Base-by-base conservation (phyloP, 768 basidiomycete species). In the Tylopilus rubrobrunneus region DNA sequence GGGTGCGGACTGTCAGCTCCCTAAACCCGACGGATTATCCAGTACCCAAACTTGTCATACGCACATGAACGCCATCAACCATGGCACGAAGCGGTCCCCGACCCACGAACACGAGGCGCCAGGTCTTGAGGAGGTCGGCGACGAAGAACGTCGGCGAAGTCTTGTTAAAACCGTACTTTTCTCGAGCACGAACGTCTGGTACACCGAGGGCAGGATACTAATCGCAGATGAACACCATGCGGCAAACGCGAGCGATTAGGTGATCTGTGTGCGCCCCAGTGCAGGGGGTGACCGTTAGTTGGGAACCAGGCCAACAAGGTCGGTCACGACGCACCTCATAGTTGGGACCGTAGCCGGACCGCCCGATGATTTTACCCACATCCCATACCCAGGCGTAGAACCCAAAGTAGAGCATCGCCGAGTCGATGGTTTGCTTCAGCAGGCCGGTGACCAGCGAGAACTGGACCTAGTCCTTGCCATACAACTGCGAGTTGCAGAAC, bases 131-230 rank as follows among this genome's bases (percentile, higher is more conserved):
- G 36, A 90, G 66, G 69, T 99, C 96, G 2, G 78, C 72, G 49
- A 93, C 67, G 70, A 91, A 98, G 4, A 95, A 74, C 15, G 62
- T 62, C 1, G 83, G 81, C 0, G 93, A 91, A 6, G 85, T 94
- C 74, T 98, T 97, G 80, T 98, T 99, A 78, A 98, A 98, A 1
- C 95, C 95, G 59, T 97, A 59, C 86, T 88, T 67, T 96, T 88
- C 72, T 98, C 97, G 37, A 98, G 77, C 6, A 94, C 88, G 66
- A 99, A 99, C 4, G 92, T 97, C 56, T 84, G 80, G 74, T 97
- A 98, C 23, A 86, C 75, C 31, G 81, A 83, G 40, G 92, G 74
- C 19, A 95, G 93, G 11, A 94, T 74, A 7, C 80, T 74, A 2
- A 92, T 84, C 28, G 90, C 67, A 0, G 84, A 79, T 3, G 87